These are phyloP conservation scores for Aspergillus pseudoterreus DNA, from an alignment of 2,329 filamentous ascomycete species.

Conservation along the genomic window DNA sequence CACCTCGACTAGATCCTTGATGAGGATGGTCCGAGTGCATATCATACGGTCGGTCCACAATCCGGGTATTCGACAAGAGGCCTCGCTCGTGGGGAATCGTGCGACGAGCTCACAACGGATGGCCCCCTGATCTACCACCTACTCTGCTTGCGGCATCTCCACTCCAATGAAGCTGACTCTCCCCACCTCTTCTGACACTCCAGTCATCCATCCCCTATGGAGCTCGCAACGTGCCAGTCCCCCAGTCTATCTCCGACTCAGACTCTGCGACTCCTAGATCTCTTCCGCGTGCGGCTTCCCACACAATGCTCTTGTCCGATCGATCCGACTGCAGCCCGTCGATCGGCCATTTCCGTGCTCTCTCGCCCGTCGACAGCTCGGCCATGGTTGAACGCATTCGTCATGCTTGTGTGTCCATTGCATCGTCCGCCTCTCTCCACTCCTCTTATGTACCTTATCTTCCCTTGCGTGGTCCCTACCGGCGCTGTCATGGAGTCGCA, in stretches of 20 bases:
- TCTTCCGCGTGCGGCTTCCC: conserved; percentile 14
- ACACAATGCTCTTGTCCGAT: conserved; percentile 11
- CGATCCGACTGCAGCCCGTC: conserved; percentile 9
- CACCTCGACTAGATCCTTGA: too few species aligned
- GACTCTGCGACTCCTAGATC: background rate
- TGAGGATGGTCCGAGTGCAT: too few species aligned
- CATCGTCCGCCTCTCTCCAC: conserved; percentile 17
- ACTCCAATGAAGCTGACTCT: background rate
- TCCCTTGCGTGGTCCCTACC: conserved; percentile 12
- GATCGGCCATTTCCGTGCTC: conserved; percentile 14
- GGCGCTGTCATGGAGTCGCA: too few species aligned
- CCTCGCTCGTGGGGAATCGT: too few species aligned
- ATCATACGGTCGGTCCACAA: too few species aligned
- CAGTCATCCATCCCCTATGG: background rate
- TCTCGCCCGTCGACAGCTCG: background rate
- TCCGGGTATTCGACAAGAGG: too few species aligned
- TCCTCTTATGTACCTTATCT: conserved; percentile 23
- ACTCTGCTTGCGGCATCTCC: background rate
- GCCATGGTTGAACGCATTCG: conserved; percentile 20
- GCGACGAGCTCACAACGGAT: too few species aligned
- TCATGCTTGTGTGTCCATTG: conserved; percentile 24
- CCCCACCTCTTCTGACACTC: background rate
- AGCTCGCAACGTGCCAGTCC: background rate
- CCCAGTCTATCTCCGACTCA: too few species aligned
- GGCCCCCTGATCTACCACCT: too few species aligned